These are phyloP conservation scores for Thielaviopsis euricoi DNA, from an alignment of 2,329 filamentous ascomycete species.

Conservation along the genomic window DNA sequence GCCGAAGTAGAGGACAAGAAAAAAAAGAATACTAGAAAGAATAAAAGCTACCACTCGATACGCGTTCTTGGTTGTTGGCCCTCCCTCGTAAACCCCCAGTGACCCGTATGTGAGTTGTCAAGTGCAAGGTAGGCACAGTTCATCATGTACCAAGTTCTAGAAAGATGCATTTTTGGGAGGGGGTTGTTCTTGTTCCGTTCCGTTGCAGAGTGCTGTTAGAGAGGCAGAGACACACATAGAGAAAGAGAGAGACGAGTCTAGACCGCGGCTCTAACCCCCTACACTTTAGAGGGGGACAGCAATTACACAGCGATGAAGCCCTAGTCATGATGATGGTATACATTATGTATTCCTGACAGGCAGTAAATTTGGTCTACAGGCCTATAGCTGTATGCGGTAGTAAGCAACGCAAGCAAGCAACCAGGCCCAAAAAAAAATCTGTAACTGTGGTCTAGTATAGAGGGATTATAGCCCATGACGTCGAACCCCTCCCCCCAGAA, in stretches of 20 bases:
- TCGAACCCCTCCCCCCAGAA: no score
- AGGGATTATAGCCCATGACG: not conserved
- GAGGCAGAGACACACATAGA: no score
- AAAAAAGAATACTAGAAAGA: not conserved
- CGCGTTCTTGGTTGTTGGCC: not conserved
- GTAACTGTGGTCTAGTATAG: no score
- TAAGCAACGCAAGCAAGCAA: not conserved
- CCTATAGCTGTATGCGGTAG: no score
- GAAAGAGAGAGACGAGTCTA: not conserved
- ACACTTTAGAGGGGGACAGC: not conserved
- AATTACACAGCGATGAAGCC: not conserved
- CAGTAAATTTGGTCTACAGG: not conserved
- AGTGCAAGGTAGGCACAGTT: not conserved
- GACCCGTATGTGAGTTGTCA: not conserved
- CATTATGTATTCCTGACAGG: not conserved
- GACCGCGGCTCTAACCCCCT: not conserved
- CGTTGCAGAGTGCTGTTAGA: no score
- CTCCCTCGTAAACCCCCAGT: no score
- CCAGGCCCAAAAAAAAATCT: no score
- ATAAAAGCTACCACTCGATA: not conserved
- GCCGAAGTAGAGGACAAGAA: not conserved
- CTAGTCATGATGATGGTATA: not conserved
- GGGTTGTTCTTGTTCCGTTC: no score
- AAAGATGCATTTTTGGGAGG: no score
- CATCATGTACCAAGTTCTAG: not conserved